phyloP scores from a whole-genome alignment of 2,329 filamentous ascomycete genomes.

The Celoporthe dispersa region DNA sequence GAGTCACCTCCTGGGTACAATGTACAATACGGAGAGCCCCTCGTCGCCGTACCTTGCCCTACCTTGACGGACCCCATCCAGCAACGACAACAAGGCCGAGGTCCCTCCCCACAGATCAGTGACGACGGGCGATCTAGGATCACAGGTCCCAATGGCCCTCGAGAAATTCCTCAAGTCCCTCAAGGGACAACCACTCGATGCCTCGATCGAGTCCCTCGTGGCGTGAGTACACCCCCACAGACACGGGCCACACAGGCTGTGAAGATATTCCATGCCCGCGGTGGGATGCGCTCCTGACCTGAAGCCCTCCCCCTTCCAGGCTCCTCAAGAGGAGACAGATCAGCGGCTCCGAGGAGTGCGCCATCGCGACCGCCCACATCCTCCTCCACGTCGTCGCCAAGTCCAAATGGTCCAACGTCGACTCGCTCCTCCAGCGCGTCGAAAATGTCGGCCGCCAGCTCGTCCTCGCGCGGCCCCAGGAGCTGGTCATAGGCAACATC shows the following conservation, averaged over 20 bases:
- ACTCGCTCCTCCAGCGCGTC: slow-evolving; percentile 79
- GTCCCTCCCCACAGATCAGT: background rate
- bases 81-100: background rate
- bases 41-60: background rate
- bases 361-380: slow-evolving; percentile 87
- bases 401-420: slow-evolving; percentile 77
- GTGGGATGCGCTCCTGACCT: slow-evolving; percentile 1
- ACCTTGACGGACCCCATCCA: background rate
- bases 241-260: background rate
- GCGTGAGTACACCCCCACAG: slow-evolving; percentile 60
- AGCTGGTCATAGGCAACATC: slow-evolving; percentile 93
- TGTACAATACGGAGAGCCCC: background rate
- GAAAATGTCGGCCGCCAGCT: slow-evolving; percentile 78
- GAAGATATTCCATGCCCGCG: slow-evolving; percentile 20
- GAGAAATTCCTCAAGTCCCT: slow-evolving; percentile 79
- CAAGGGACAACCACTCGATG: slow-evolving; percentile 75
- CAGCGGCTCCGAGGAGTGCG: slow-evolving; percentile 83
- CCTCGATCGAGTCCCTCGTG: slow-evolving; percentile 81
- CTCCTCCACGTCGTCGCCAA: slow-evolving; percentile 84
- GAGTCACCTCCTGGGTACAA: background rate
- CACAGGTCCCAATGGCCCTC: slow-evolving; percentile 46
- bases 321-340: slow-evolving; percentile 92
- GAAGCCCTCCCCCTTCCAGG: slow-evolving; percentile 48
- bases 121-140: background rate
- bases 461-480: slow-evolving; percentile 81